These are phyloP conservation scores for Tolypocladium pustulatum DNA, from an alignment of 2,329 filamentous ascomycete species.

Conservation along the genomic window DNA sequence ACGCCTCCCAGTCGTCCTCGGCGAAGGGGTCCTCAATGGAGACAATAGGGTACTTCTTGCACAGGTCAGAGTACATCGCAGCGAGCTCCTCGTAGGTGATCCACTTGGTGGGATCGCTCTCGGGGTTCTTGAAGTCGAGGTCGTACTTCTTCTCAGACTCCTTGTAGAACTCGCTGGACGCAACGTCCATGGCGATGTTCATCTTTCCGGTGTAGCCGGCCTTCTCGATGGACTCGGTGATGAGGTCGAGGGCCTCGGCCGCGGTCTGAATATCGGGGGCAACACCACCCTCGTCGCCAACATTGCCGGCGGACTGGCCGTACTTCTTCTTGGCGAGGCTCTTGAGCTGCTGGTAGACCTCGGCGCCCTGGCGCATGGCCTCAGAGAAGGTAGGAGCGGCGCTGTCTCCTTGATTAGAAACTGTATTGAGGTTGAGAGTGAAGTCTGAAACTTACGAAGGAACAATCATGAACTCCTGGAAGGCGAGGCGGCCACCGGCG, in stretches of 20 bases:
- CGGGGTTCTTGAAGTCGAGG: slow-evolving; percentile 99
- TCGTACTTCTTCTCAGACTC: slow-evolving; percentile 97
- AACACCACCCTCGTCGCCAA: slow-evolving; percentile 99
- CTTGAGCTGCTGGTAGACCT: slow-evolving; percentile 99
- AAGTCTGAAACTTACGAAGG: slow-evolving; percentile 50
- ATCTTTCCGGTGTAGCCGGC: slow-evolving; percentile 93
- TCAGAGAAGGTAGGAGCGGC: slow-evolving; percentile 85
- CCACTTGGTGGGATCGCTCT: slow-evolving; percentile 94
- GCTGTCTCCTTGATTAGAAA: slow-evolving; percentile 28
- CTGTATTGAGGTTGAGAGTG: neutral
- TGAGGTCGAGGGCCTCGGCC: slow-evolving; percentile 93
- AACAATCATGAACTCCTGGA: slow-evolving; percentile 96
- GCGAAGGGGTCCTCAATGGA: slow-evolving; percentile 98
- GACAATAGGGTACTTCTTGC: slow-evolving; percentile 96
- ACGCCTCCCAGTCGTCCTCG: slow-evolving; percentile 99
- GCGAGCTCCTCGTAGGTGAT: slow-evolving; percentile 97
- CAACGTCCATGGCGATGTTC: slow-evolving; percentile 98
- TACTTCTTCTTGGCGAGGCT: slow-evolving; percentile 97
- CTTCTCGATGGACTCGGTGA: slow-evolving; percentile 86
- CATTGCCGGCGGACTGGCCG: slow-evolving; percentile 96
- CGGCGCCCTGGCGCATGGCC: slow-evolving; percentile 89
- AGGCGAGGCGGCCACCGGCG: slow-evolving; percentile 89
- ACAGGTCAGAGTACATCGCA: slow-evolving; percentile 76
- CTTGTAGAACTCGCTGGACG: slow-evolving; percentile 99
- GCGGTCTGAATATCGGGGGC: slow-evolving; percentile 96